These are phyloP conservation scores for Phytopythium litorale DNA, from an alignment of 352 stramenopile species.

Conservation along the genomic window DNA sequence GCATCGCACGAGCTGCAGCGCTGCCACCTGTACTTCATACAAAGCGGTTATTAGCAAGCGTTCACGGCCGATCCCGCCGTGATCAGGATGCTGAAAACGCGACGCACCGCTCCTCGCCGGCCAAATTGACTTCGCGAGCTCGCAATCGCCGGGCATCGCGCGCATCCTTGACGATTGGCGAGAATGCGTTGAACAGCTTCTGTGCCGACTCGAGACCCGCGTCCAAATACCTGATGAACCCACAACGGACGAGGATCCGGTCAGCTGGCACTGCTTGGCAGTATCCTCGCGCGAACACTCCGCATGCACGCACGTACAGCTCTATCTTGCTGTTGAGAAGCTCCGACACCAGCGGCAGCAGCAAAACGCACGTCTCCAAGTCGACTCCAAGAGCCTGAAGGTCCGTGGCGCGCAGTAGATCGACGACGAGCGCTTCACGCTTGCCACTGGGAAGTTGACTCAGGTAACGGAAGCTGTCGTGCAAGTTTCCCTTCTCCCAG, in stretches of 20 bases:
- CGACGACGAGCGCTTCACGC: constrained; percentile 65
- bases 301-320: constrained; percentile 25
- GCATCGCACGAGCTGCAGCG: constrained; percentile 57
- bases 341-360: constrained; percentile 78
- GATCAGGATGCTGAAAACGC: neutral
- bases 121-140: constrained; percentile 61
- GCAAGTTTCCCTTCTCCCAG: constrained; percentile 67
- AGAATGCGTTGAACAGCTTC: constrained; percentile 72
- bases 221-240: constrained; percentile 41
- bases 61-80: neutral
- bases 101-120: constrained; percentile 62
- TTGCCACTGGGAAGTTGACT: constrained; percentile 60
- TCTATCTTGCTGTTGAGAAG: constrained; percentile 66
- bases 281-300: neutral
- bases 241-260: neutral
- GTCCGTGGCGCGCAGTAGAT: constrained; percentile 65
- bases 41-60: neutral
- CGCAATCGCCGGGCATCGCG: constrained; percentile 43
- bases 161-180: constrained; percentile 62
- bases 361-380: constrained; percentile 62
- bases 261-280: neutral
- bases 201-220: constrained; percentile 55
- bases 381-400: constrained; percentile 61
- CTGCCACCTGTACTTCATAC: constrained; percentile 25
- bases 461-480: constrained; percentile 70